Evolutionary conservation across 768 basidiomycete species (phyloP), one percentile per base, ranked within the genome.

Genomic region (Leucosporidium yakuticum): DNA sequence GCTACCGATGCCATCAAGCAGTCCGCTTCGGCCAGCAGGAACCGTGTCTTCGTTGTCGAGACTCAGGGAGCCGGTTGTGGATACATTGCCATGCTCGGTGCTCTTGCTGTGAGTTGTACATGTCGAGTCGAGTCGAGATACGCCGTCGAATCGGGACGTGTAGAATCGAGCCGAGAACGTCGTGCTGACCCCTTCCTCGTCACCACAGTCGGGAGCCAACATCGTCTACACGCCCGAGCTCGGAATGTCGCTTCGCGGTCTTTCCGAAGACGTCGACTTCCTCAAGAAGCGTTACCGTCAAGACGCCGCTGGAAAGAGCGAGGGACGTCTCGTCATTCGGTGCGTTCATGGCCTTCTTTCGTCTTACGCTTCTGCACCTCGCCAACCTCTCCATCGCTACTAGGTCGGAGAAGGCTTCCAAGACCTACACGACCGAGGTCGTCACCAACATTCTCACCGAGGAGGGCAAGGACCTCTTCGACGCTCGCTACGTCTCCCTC

Each of bases 1-100:
- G 96, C 96, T 9, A 98, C 95, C 77, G 96, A 99, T 79, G 87
- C 94, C 51, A 97, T 99, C 81, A 96, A 94, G 81, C 96, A 99
- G 83, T 94, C 91, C 76, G 96, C 96, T 15, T 90, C 90, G 64
- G 95, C 96, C 7, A 96, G 92, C 76, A 80, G 96, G 70, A 93
- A 98, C 78, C 83, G 96, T 53, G 96, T 97, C 67, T 99, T 99
- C 77, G 89, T 98, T 2, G 91, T 99, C 23, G 95, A 99, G 80
- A 97, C 94, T 0, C 96, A 98, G 78, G 96, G 96, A 59, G 96
- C 95, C 14, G 88, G 89, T 77, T 96, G 91, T 77, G 96, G 96
- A 14, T 99, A 94, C 78, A 85, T 99, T 64, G 93, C 94, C 4
- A 87, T 93, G 1, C 85, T 98, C 84, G 96, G 96, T 62, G 96